These are phyloP conservation scores for Daldinia caldariorum DNA, from an alignment of 495 filamentous ascomycete species.

Conservation along the genomic window DNA sequence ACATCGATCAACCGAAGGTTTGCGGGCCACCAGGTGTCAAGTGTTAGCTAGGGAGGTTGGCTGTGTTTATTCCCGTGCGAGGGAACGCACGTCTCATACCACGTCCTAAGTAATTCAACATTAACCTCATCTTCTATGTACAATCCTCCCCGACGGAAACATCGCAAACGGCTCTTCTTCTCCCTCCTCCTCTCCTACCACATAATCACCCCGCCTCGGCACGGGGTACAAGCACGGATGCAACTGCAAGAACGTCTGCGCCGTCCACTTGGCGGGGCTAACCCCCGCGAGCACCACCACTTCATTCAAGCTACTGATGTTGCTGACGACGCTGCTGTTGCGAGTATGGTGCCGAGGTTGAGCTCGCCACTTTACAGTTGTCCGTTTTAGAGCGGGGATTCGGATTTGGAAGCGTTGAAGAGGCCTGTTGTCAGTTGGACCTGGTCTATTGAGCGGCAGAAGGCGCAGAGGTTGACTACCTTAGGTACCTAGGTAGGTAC, in stretches of 20 bases:
- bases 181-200: constrained; percentile 10
- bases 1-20: neutral
- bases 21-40: neutral
- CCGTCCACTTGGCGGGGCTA: neutral
- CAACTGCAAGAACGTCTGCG: constrained; percentile 1
- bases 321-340: no score
- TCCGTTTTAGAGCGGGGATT: constrained; percentile 8
- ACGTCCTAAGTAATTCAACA: constrained; percentile 6
- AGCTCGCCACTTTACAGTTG: constrained; percentile 23
- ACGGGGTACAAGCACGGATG: neutral
- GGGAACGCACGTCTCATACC: neutral
- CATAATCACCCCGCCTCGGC: neutral
- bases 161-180: constrained; percentile 20
- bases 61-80: neutral
- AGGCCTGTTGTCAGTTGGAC: constrained; percentile 16
- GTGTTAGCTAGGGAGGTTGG: neutral
- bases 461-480: constrained; percentile 21
- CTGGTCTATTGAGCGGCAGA: constrained; percentile 33
- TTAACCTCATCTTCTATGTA: constrained; percentile 12
- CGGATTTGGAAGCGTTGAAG: constrained; percentile 24
- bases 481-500: no score
- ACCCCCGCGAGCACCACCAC: neutral
- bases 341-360: constrained; percentile 18
- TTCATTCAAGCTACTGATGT: neutral
- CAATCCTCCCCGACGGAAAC: constrained; percentile 25